A percentile compares a stretch with the other conserved stretches of the same genome.
Evolutionary conservation across 192 early-diverging fungal species (phyloP).

Genomic region (Fimicolochytrium jonesii): DNA sequence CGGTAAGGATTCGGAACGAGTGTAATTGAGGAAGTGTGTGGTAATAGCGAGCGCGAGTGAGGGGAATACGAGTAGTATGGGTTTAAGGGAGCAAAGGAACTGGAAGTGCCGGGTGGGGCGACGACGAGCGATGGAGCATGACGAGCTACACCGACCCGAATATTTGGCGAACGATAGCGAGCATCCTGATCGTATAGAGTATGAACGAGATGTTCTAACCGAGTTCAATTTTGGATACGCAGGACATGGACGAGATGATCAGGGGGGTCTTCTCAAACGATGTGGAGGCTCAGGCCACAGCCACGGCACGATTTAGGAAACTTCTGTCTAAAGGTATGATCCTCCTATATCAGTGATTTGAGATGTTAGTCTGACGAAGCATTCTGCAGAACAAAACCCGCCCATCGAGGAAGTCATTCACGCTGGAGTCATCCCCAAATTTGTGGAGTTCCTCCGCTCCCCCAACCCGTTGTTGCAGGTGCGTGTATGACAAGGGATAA

Average conservation of each 20-base stretch:
- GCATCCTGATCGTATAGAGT: too few species aligned
- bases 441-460: conserved; percentile 91
- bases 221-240: too few species aligned
- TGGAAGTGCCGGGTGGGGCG: too few species aligned
- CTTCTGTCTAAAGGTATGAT: conserved; percentile 70
- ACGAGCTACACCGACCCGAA: too few species aligned
- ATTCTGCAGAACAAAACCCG: conserved; percentile 78
- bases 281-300: conserved; percentile 71
- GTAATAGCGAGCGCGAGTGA: too few species aligned
- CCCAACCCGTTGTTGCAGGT: conserved; percentile 82
- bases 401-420: conserved; percentile 95
- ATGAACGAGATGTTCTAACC: too few species aligned
- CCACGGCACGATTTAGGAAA: conserved; percentile 90
- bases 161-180: too few species aligned
- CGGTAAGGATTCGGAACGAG: conserved; percentile 40
- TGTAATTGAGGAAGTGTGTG: too few species aligned
- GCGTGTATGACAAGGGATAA: conserved; percentile 18
- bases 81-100: too few species aligned
- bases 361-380: too few species aligned
- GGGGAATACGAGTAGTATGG: too few species aligned
- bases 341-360: background rate
- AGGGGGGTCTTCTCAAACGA: conserved; percentile 71
- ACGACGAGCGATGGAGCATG: too few species aligned
- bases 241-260: conserved; percentile 77
- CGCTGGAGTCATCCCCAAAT: conserved; percentile 87